Evolutionary conservation across 768 basidiomycete genomes (phyloP), one percentile per base, ranked within the genome.

Genomic region (Leccinum disarticulatum): DNA sequence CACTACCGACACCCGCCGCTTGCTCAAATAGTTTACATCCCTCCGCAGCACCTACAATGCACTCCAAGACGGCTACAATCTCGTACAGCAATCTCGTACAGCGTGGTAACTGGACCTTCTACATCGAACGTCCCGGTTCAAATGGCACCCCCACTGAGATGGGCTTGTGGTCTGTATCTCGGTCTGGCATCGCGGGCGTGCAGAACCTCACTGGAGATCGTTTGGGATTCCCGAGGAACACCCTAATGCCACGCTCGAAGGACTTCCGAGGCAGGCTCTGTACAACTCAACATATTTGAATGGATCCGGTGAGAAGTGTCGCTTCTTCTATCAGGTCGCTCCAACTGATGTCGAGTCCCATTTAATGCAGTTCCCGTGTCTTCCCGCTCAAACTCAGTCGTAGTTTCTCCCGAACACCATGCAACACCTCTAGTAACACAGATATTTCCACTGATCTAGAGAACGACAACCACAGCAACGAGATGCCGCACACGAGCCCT

Each of bases 31-130:
- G 55, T 87, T 92, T 76, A 72, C 88, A 58, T 80, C 84, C 66
- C 79, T 96, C 38, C 88, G 95, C 31, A 71, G 71, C 6, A 74
- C 79, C 14, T 96, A 88, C 73, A 83, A 80, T 25, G 80, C 90
- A 3, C 80, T 96, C 11, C 91, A 91, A 71, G 95, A 97, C 66
- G 95, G 95, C 3, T 92, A 87, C 67, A 82, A 88, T 68, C 82
- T 96, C n/a, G 87, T 88, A 15, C 86, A 90, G 61, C 82, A 22
- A 22, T 22, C 22, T 22, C 22, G 22, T 22, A 22, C 22, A 22
- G 22, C 22, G 83, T 64, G 90, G 91, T 48, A 95, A 90, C 69
- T 93, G 90, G 92, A 96, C 95, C 0, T 79, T 86, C 68, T 74
- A 70, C 47, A 90, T 93, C 63, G 75, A 88, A 59, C 84, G 88